Base-by-base conservation (phyloP, 1,284 basidiomycete genomes). In the Apiotrichum gracile region DNA sequence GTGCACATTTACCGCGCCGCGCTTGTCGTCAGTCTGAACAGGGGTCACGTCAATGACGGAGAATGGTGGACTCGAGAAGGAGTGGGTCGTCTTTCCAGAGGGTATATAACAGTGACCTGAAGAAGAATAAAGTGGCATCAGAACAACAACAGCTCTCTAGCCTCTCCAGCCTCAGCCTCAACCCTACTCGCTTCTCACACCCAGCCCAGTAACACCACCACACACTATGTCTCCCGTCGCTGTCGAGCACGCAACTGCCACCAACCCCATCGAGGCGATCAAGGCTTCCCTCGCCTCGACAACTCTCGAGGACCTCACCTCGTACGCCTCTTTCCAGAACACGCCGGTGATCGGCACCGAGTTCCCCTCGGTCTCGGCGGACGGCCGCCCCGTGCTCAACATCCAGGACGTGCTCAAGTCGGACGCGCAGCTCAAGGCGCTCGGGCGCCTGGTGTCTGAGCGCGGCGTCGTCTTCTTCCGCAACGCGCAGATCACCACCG, bases 401-500 rank as follows among this genome's bases (percentile, higher is more conserved):
- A 64, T 68, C 41, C 56, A 52, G 19, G 61, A 64, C 10, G 49
- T 70, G 5, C 49, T 69, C 21, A 54, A 43, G 5, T 54, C 62
- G 25, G 55, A 59, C 6, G 58, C 64, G 31, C 57, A 41, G 16
- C 57, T 60, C 39, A 60, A 51, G 38, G 65, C 63, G 22, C 61
- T 69, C 2, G 68, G 61, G 16, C 49, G 55, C 25, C 58, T 68
- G 52, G 75, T 85, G 51, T 80, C 83, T 4, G 80, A 83, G 52
- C 82, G 84, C 29, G 83, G 83, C 17, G 85, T 86, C 48, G 83
- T 84, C 21, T 85, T 85, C 72, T 84, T 86, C 78, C 77, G 80
- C 22, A 73, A 78, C 21, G 83, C 82, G 57, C 74, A 78, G 43
- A 54, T 81, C 47, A 73, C 69, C 10, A 55, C 78, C 19, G 70